These are phyloP conservation scores for Camelina neglecta DNA, from an alignment of 345 rosid species.

Conservation along the genomic window DNA sequence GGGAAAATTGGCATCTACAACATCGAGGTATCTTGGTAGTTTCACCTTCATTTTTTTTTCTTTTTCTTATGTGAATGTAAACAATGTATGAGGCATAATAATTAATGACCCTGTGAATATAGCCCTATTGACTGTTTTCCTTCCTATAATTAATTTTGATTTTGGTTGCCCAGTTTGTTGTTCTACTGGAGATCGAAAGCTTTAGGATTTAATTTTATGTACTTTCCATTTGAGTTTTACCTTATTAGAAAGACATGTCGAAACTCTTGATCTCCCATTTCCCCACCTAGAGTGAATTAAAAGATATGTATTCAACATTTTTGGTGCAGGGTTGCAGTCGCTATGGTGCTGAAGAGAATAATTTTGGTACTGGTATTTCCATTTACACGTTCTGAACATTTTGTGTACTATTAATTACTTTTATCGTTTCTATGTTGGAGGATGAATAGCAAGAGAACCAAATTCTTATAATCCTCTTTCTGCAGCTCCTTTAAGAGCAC, in stretches of 20 bases:
- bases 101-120: constrained; percentile 1
- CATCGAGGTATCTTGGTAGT: constrained; percentile 70
- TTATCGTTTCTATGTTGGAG: constrained; percentile 24
- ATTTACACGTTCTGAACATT: constrained; percentile 19
- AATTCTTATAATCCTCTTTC: constrained; percentile 15
- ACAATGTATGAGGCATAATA: constrained; percentile 12
- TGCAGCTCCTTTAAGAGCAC: constrained; percentile 80
- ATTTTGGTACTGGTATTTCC: constrained; percentile 68
- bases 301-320: constrained; percentile 25
- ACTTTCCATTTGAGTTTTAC: neutral
- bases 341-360: constrained; percentile 57
- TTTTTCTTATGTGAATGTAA: constrained; percentile 8
- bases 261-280: constrained; percentile 9
- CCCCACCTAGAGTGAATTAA: neutral
- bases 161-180: constrained; percentile 11
- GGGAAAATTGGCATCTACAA: constrained; percentile 94
- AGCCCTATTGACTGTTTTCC: constrained; percentile 24
- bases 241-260: constrained; percentile 12
- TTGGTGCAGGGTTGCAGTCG: constrained; percentile 83
- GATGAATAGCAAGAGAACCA: constrained; percentile 22
- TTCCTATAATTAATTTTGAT: neutral
- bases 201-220: constrained; percentile 21
- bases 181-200: constrained; percentile 21
- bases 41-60: neutral
- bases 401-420: constrained; percentile 10